Evolutionary conservation across 1,284 basidiomycete species (phyloP).

Genomic region (Apiotrichum akiyoshidainum): DNA sequence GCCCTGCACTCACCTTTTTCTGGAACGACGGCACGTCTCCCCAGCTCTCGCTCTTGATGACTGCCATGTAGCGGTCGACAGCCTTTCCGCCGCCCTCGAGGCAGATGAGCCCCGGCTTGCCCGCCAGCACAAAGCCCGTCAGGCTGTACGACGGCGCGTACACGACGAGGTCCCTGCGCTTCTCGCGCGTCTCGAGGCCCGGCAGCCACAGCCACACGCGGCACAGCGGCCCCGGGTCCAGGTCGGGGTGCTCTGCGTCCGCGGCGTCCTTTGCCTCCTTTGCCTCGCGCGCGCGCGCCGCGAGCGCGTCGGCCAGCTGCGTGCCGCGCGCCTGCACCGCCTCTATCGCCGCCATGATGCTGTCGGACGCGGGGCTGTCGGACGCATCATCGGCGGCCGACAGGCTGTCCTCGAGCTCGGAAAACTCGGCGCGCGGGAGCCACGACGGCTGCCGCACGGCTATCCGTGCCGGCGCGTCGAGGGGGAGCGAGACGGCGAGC

Average conservation of each 20-base stretch:
- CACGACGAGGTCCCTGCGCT: slow-evolving; percentile 49
- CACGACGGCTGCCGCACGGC: slow-evolving; percentile 28
- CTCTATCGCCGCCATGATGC: slow-evolving; percentile 30
- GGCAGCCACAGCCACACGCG: slow-evolving; percentile 53
- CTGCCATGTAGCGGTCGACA: slow-evolving; percentile 49
- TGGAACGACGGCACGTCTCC: slow-evolving; percentile 53
- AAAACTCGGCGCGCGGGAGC: slow-evolving; percentile 21
- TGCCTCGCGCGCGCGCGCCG: neutral
- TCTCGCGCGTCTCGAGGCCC: slow-evolving; percentile 47
- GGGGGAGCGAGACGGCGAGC: slow-evolving; percentile 5
- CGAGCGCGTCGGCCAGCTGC: neutral
- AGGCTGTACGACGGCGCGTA: slow-evolving; percentile 46
- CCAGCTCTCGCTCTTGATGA: slow-evolving; percentile 53
- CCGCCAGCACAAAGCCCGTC: slow-evolving; percentile 52
- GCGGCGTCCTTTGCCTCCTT: neutral
- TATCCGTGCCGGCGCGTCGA: slow-evolving; percentile 5
- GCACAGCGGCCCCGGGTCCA: slow-evolving; percentile 24
- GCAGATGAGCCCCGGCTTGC: slow-evolving; percentile 52
- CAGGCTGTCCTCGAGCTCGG: slow-evolving; percentile 14
- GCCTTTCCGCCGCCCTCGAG: slow-evolving; percentile 47
- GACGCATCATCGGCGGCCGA: slow-evolving; percentile 2
- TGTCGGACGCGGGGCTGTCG: slow-evolving; percentile 22
- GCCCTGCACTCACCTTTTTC: slow-evolving; percentile 48
- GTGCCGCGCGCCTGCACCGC: slow-evolving; percentile 7
- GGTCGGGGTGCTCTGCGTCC: neutral